phyloP scores from a whole-genome alignment of 768 basidiomycete genomes.

The Tubosaeta sp. region DNA sequence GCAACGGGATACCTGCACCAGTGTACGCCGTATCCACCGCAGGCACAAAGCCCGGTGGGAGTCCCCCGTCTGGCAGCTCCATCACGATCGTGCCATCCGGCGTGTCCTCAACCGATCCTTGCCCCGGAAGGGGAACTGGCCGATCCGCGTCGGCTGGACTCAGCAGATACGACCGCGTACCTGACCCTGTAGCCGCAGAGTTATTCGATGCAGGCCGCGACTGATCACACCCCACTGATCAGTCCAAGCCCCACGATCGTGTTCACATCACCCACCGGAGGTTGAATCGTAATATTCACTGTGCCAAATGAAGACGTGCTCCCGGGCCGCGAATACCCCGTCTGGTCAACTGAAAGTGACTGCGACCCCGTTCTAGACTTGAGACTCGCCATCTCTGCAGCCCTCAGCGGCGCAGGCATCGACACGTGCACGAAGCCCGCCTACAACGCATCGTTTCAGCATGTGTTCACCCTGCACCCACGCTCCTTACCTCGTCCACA shows the following conservation, averaged over 20 bases:
- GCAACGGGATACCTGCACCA: slow-evolving; percentile 30
- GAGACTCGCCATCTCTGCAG: slow-evolving; percentile 21
- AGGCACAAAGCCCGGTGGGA: slow-evolving; percentile 38
- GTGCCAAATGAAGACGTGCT: slow-evolving; percentile 30
- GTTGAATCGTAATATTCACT: slow-evolving; percentile 31
- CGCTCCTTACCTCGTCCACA: slow-evolving; percentile 31
- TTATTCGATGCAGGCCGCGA: slow-evolving; percentile 37
- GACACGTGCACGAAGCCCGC: slow-evolving; percentile 34
- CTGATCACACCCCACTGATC: slow-evolving; percentile 18
- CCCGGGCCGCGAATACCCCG: slow-evolving; percentile 20
- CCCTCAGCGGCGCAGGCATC: slow-evolving; percentile 27
- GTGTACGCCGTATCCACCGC: slow-evolving; percentile 21
- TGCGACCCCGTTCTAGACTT: slow-evolving; percentile 16
- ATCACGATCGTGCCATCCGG: slow-evolving; percentile 20
- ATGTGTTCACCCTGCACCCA: slow-evolving; percentile 3
- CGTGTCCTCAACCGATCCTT: slow-evolving; percentile 3
- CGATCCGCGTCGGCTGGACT: slow-evolving; percentile 40
- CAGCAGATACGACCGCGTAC: slow-evolving; percentile 28
- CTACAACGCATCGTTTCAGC: slow-evolving; percentile 14
- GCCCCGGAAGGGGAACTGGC: slow-evolving; percentile 30
- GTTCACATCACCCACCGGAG: slow-evolving; percentile 22
- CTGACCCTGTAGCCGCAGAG: slow-evolving; percentile 25
- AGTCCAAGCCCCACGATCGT: not conserved
- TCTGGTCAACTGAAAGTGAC: slow-evolving; percentile 23
- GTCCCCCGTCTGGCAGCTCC: slow-evolving; percentile 22